A percentile compares a stretch with the other conserved stretches of the same genome.
phyloP scores from a whole-genome alignment of 2,329 filamentous ascomycete genomes.

The Aspergillus sojae region DNA sequence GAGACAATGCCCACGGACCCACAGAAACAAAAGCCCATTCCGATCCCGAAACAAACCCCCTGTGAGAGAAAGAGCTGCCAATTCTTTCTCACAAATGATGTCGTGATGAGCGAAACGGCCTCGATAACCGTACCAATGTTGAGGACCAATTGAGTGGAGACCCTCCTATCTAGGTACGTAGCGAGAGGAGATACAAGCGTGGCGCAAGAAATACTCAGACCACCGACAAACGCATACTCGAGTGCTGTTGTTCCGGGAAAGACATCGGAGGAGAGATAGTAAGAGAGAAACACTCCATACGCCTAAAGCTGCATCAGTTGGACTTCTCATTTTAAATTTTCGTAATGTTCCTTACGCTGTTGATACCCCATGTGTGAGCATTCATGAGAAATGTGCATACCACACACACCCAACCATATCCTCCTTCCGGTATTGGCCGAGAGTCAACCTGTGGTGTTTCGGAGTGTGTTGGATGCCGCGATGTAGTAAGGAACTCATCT shows the following conservation, averaged over 20 bases:
- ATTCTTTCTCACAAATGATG: background rate
- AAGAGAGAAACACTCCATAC: background rate
- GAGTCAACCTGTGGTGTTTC: too few species aligned
- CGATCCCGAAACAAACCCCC: background rate
- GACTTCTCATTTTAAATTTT: too few species aligned
- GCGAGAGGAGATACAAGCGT: background rate
- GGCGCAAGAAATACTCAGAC: background rate
- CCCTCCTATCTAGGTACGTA: background rate
- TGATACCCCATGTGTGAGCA: constrained; percentile 6
- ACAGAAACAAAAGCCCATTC: background rate
- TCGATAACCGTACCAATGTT: background rate
- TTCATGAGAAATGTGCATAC: background rate
- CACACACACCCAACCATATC: constrained; percentile 7
- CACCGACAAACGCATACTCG: background rate
- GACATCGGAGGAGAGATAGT: background rate
- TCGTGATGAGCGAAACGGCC: background rate
- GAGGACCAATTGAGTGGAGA: background rate
- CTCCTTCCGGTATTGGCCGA: background rate
- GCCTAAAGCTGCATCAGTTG: background rate
- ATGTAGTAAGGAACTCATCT: too few species aligned
- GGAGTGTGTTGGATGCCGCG: too few species aligned
- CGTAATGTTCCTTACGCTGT: background rate
- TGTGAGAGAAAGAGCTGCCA: constrained; percentile 7
- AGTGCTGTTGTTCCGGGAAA: background rate
- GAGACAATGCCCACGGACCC: constrained; percentile 1